Evolutionary conservation across 306 rosid species (phyloP).

Genomic region (Corylus americana): DNA sequence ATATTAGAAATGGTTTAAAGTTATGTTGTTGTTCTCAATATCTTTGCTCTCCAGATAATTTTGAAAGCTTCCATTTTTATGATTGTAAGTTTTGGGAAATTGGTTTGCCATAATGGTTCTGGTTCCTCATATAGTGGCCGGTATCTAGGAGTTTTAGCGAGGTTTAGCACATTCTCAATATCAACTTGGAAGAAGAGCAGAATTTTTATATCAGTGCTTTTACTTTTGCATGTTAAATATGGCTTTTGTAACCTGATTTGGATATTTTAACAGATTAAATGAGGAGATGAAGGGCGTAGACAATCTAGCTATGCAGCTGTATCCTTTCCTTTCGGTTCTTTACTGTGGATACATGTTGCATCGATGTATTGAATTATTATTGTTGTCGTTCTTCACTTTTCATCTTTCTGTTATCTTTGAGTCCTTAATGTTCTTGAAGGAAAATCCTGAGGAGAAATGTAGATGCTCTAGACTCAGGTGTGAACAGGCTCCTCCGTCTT

Average conservation of each 20-base stretch:
- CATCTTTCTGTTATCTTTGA: slow-evolving; percentile 23
- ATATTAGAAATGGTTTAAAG: background rate
- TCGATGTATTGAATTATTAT: background rate
- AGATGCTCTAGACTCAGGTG: slow-evolving; percentile 71
- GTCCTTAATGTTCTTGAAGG: slow-evolving; percentile 61
- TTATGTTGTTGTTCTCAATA: background rate
- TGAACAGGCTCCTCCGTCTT: slow-evolving; percentile 65
- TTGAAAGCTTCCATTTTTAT: background rate
- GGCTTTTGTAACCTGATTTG: slow-evolving; percentile 14
- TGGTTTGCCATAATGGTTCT: background rate
- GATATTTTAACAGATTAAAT: slow-evolving; percentile 59
- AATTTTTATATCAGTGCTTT: background rate
- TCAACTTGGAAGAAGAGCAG: background rate
- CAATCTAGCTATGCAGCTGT: slow-evolving; percentile 68
- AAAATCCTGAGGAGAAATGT: slow-evolving; percentile 72
- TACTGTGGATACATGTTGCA: background rate
- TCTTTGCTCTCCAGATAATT: background rate
- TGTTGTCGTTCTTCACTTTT: background rate
- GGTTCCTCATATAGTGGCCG: no score
- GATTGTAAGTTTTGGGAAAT: background rate
- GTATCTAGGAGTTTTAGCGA: no score
- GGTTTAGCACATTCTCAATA: background rate
- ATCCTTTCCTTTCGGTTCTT: slow-evolving; percentile 40
- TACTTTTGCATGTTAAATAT: no score
- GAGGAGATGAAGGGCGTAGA: slow-evolving; percentile 82